Evolutionary conservation across 129 eudicot species (phyloP), one percentile per base, ranked within the genome.

Genomic region (Cynara cardunculus): DNA sequence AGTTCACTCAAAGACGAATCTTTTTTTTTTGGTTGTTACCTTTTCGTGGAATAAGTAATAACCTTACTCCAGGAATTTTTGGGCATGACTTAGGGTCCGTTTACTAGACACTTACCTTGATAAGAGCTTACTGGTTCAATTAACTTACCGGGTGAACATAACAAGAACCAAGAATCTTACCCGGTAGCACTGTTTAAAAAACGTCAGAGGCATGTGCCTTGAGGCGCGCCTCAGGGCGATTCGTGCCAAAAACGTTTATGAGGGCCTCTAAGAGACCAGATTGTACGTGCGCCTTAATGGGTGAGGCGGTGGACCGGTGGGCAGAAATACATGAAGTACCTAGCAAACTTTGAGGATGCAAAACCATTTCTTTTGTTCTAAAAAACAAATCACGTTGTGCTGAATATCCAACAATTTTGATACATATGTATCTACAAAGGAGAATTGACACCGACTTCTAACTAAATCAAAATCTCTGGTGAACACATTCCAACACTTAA

Each of bases 61-160:
- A 66, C 25, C 71, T 66, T 66, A 66, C 71, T 66, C 71, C 10
- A 25, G 31, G 71, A 66, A 66, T n/a, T 66, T 25, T 66, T 66
- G 28, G 71, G 71, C 31, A n/a, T 66, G 11, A 24, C 71, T 22
- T 66, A 25, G 71, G 10, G 11, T 39, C 1, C 11, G 7, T 28
- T n/a, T n/a, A n/a, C n/a, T n/a, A n/a, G n/a, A n/a, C n/a, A n/a
- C n/a, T n/a, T n/a, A n/a, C n/a, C n/a, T n/a, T n/a, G n/a, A n/a
- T n/a, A n/a, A n/a, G 49, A 39, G 2, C 49, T 16, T 39, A 16
- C 16, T 39, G 49, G 1, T 39, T 39, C 44, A 39, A 1, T n/a
- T n/a, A n/a, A n/a, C n/a, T n/a, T n/a, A n/a, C n/a, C n/a, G n/a
- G n/a, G n/a, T n/a, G n/a, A n/a, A n/a, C n/a, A n/a, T n/a, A n/a